A percentile compares a stretch with the other conserved stretches of the same genome.
These are phyloP conservation scores for Mortierella sp. DNA, from an alignment of 371 early-diverging fungal species.

Conservation along the genomic window DNA sequence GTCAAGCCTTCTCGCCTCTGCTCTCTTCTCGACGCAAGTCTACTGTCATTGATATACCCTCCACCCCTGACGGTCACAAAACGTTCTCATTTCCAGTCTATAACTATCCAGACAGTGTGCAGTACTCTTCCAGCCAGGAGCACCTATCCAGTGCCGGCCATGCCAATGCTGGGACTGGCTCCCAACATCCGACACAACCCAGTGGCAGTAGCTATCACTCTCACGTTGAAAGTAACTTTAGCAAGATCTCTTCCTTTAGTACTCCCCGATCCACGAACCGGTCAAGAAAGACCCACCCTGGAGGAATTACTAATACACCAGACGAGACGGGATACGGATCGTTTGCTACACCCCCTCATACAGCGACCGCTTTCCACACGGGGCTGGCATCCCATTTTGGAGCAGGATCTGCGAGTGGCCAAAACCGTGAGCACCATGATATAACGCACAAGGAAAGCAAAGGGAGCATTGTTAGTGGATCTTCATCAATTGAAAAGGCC, in stretches of 20 bases:
- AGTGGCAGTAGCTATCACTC: conserved; percentile 9
- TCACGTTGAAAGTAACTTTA: conserved; percentile 31
- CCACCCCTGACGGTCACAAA: conserved; percentile 45
- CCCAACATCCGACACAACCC: not conserved
- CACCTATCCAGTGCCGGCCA: not conserved
- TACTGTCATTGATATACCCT: conserved; percentile 33
- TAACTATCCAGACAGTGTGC: conserved; percentile 9
- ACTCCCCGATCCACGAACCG: conserved; percentile 37
- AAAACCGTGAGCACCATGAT: conserved; percentile 27
- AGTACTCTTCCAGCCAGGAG: conserved; percentile 13
- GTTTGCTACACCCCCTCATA: conserved; percentile 33
- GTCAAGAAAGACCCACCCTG: conserved; percentile 33
- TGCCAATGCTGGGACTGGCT: not conserved
- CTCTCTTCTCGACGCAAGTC: conserved; percentile 46
- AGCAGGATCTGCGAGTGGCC: conserved; percentile 21
- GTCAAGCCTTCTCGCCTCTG: conserved; percentile 49
- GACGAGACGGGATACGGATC: conserved; percentile 33
- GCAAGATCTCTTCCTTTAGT: conserved; percentile 48
- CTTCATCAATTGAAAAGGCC: conserved; percentile 63
- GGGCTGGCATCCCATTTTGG: conserved; percentile 46
- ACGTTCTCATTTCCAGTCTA: conserved; percentile 20
- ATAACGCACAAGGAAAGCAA: conserved; percentile 23
- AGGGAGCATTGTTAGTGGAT: conserved; percentile 30
- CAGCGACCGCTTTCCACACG: conserved; percentile 48
- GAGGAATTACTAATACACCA: conserved; percentile 22